Percentiles rank a stretch among this genome's conserved stretches.
Conservation (phyloP, 257 asterid genomes). For the Fraxinus excelsior region DNA sequence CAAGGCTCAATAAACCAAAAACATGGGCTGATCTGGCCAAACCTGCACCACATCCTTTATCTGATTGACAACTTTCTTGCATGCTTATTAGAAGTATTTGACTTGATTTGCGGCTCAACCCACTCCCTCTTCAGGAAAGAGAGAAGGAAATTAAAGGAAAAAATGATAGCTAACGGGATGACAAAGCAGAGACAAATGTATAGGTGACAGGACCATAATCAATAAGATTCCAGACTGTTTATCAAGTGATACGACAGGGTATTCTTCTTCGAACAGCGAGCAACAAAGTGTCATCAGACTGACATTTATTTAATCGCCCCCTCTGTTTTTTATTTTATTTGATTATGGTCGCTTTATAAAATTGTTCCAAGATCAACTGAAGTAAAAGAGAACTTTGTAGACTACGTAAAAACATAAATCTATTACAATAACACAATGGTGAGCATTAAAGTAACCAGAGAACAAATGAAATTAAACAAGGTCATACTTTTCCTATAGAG, state of each 20-base stretch:
- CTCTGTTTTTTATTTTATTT: not conserved
- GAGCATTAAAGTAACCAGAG: not conserved
- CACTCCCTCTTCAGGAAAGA: not conserved
- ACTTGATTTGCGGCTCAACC: not conserved
- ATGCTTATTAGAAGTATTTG: not conserved
- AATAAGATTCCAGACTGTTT: not conserved
- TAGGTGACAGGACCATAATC: not conserved
- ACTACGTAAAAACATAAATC: not conserved
- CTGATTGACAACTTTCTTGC: not conserved
- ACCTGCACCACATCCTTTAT: not conserved
- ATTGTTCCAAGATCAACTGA: not conserved
- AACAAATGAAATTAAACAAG: not conserved
- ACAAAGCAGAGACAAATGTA: not conserved
- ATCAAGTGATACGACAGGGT: not conserved
- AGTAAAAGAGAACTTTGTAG: not conserved
- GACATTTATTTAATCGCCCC: not conserved
- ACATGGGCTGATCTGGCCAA: not conserved
- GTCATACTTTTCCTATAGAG: not conserved
- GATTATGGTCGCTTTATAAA: not conserved
- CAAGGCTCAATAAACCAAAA: not conserved
- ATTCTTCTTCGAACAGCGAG: not conserved
- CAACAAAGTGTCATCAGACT: not conserved
- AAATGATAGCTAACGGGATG: not conserved
- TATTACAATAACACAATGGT: not conserved
- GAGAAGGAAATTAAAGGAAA: not conserved